Evolutionary conservation across 768 basidiomycete species (phyloP), one percentile per base, ranked within the genome.

Genomic region (Pisolithus albus): DNA sequence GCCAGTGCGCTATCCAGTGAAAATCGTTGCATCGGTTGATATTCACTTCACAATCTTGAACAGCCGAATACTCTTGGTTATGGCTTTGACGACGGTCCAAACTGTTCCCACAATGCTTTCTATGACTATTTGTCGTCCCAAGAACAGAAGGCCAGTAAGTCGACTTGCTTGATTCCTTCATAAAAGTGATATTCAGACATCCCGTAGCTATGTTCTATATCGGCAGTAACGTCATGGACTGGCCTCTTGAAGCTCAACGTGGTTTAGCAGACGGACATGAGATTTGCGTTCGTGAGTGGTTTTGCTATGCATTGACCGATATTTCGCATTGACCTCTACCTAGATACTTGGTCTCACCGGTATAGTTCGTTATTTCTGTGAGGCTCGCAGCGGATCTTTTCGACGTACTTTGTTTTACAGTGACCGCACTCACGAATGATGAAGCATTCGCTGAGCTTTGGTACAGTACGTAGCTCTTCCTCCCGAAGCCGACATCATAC

Each of bases 381-480:
- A 5, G 0, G 46, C 0, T 23, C 6, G 15, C 18, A 7, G 10
- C 10, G 1, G 24, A 13, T 21, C 37, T 6, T 49, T n/a, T 19
- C 36, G 16, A 45, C 56, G 23, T 51, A 36, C 30, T 44, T 28
- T 13, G 10, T 5, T 46, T 28, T 18, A 1, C 51, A 82, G 81
- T 77, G 79, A 84, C 84, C 0, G 60, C 79, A 2, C 71, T 84
- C 39, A 66, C 74, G 8, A 89, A 82, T 61, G 70, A 79, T 56
- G 70, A 84, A 54, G 84, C 80, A 4, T 87, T 89, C 52, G 87
- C 87, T 4, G 88, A 91, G 64, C 72, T 92, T 16, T 88, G 83
- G 53, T 92, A 88, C 67, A 81, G 80, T 78, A 56, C 34, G 79
- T 65, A 5, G 24, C 34, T 15, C 5, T 49, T 5, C 5, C 4